phyloP scores from a whole-genome alignment of 208 protist genomes.

The Herpetomonas muscarum region DNA sequence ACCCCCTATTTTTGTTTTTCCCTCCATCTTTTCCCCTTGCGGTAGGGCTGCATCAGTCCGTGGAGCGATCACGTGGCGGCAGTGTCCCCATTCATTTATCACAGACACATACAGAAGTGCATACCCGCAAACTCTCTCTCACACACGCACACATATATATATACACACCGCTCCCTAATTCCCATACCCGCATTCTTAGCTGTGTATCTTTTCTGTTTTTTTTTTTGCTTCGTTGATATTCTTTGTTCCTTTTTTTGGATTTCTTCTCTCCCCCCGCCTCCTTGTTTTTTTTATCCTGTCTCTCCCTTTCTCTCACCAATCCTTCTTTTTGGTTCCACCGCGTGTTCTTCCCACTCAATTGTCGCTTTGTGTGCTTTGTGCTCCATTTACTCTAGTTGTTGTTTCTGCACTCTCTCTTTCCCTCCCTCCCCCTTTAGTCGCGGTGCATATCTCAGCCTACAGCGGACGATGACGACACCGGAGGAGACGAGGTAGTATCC shows the following conservation, averaged over 20 bases:
- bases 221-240: constrained; percentile 1
- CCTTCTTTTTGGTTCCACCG: no score
- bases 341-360: background rate
- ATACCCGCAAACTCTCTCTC: no score
- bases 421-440: constrained; percentile 3
- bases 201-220: constrained; percentile 4
- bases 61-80: no score
- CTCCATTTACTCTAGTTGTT: background rate
- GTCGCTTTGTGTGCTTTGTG: constrained; percentile 1
- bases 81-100: no score
- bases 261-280: background rate
- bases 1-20: background rate
- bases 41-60: no score
- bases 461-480: background rate
- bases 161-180: no score
- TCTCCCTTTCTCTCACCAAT: constrained; percentile 2
- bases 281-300: background rate
- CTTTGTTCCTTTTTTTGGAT: constrained; percentile 5
- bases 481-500: no score
- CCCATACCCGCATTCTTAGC: no score
- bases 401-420: background rate
- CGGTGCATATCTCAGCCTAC: background rate
- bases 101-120: no score
- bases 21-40: no score
- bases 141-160: no score